phyloP scores from a whole-genome alignment of 352 stramenopile species.

The Phytophthora brassicae region DNA sequence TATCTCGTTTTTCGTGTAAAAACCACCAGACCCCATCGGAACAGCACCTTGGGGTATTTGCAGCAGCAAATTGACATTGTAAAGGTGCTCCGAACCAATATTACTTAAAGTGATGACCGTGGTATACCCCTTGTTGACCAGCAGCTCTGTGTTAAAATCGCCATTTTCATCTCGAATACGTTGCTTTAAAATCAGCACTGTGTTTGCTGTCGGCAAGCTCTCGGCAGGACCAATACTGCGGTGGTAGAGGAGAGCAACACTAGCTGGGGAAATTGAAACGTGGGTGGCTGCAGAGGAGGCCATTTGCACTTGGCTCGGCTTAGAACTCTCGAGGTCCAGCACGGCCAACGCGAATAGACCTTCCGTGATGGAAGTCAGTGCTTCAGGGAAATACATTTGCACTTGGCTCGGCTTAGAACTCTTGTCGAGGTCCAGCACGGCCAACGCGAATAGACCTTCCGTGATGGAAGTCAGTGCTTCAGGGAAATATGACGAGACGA shows the following conservation, averaged over 20 bases:
- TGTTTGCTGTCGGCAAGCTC: conserved; percentile 31
- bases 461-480: conserved; percentile 45
- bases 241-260: conserved; percentile 51
- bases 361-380: conserved; percentile 45
- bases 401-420: conserved; percentile 13
- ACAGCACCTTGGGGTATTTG: conserved; percentile 66
- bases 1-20: conserved; percentile 55
- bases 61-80: conserved; percentile 50
- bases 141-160: conserved; percentile 34
- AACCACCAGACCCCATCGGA: conserved; percentile 39
- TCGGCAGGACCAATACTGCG: conserved; percentile 40
- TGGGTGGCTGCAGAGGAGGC: conserved; percentile 10
- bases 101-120: conserved; percentile 63
- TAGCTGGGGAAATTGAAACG: conserved; percentile 19
- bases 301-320: conserved; percentile 23
- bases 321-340: conserved; percentile 39
- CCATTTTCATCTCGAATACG: conserved; percentile 36
- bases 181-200: conserved; percentile 54
- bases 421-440: conserved; percentile 49
- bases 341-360: conserved; percentile 58
- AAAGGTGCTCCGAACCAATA: conserved; percentile 35
- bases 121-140: conserved; percentile 53
- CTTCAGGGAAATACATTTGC: conserved; percentile 59
- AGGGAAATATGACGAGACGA: conserved; percentile 63
- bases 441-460: conserved; percentile 56